A percentile compares a stretch with the other conserved stretches of the same genome.
phyloP scores from a whole-genome alignment of 768 basidiomycete genomes.

The Pleurotus platypus region DNA sequence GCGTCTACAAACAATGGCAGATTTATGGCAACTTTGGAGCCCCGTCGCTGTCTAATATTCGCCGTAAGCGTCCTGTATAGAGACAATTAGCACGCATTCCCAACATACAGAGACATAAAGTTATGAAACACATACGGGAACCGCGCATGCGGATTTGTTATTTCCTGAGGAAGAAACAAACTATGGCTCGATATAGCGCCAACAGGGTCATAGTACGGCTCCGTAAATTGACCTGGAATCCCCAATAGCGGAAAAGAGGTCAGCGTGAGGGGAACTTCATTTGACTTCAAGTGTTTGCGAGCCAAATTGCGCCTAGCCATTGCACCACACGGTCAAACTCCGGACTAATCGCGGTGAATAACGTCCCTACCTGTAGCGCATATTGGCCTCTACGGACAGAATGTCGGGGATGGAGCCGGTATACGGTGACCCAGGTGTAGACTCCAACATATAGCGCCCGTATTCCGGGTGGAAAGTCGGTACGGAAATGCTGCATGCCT shows the following conservation, averaged over 20 bases:
- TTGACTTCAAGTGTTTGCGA: slow-evolving; percentile 73
- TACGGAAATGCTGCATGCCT: slow-evolving; percentile 54
- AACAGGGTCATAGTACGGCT: slow-evolving; percentile 76
- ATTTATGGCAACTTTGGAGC: slow-evolving; percentile 94
- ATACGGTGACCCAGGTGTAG: slow-evolving; percentile 94
- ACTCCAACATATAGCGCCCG: slow-evolving; percentile 98
- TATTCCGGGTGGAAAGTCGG: slow-evolving; percentile 98
- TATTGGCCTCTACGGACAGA: slow-evolving; percentile 87
- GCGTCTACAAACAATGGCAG: slow-evolving; percentile 89
- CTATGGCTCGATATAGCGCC: slow-evolving; percentile 86
- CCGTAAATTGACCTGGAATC: slow-evolving; percentile 85
- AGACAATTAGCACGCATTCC: slow-evolving; percentile 15
- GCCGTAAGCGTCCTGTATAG: slow-evolving; percentile 85
- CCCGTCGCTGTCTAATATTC: slow-evolving; percentile 87
- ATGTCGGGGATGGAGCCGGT: slow-evolving; percentile 84
- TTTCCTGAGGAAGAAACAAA: slow-evolving; percentile 90
- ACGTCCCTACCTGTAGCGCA: slow-evolving; percentile 77
- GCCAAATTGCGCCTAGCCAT: slow-evolving; percentile 72
- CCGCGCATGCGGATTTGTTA: slow-evolving; percentile 95
- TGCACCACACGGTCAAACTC: neutral
- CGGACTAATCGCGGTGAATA: slow-evolving; percentile 2
- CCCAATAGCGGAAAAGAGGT: slow-evolving; percentile 96
- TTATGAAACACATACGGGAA: slow-evolving; percentile 76
- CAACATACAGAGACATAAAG: slow-evolving; percentile 4
- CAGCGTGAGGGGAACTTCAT: slow-evolving; percentile 89